phyloP scores from a whole-genome alignment of 495 filamentous ascomycete genomes.

The Hypoxylon rickii region DNA sequence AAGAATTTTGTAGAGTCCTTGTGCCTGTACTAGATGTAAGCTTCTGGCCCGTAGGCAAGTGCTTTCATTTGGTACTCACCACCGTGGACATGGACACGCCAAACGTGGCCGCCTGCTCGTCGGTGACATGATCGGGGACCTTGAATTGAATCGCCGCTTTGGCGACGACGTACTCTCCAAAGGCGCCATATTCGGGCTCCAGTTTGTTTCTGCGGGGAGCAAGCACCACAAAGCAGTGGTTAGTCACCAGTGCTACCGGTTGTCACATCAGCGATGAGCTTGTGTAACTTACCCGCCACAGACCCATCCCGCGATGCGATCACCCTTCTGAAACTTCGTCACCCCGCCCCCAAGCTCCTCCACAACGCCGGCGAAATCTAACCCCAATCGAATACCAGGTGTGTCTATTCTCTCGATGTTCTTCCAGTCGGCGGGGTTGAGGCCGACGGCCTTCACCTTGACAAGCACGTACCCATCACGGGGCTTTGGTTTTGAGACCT shows the following conservation, averaged over 20 bases:
- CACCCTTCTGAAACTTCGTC: conserved; percentile 40
- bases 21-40: conserved; percentile 33
- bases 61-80: no score
- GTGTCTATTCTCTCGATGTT: conserved; percentile 40
- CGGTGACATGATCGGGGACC: conserved; percentile 44
- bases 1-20: conserved; percentile 51
- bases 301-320: conserved; percentile 48
- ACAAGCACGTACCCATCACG: conserved; percentile 54
- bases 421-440: conserved; percentile 67
- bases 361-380: conserved; percentile 47
- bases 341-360: conserved; percentile 43
- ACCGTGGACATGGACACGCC: conserved; percentile 54
- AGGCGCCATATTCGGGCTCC: conserved; percentile 40
- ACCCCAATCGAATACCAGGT: conserved; percentile 27
- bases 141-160: conserved; percentile 36
- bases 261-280: no score
- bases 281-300: conserved; percentile 39
- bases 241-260: no score
- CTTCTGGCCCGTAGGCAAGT: no score
- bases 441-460: conserved; percentile 53
- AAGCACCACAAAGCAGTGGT: background rate
- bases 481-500: conserved; percentile 43
- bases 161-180: conserved; percentile 44
- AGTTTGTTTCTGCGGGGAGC: background rate
- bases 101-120: conserved; percentile 52